phyloP scores from a whole-genome alignment of 2,329 filamentous ascomycete genomes.

The Teratosphaeria zuluensis region DNA sequence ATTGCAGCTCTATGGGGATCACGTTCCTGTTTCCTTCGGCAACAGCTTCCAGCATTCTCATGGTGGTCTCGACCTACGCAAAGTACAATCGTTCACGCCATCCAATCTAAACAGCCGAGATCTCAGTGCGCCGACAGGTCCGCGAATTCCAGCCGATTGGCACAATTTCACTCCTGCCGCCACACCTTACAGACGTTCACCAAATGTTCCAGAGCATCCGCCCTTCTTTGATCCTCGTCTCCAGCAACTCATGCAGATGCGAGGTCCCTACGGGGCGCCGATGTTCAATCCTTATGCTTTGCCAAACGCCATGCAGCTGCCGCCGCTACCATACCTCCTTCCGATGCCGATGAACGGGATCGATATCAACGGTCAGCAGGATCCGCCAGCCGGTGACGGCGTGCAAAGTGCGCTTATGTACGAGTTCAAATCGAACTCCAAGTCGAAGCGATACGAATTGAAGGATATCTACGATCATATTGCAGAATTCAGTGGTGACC shows the following conservation, averaged over 20 bases:
- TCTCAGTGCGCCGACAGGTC: not conserved
- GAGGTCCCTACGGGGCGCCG: slow-evolving; percentile 20
- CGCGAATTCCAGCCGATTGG: not conserved
- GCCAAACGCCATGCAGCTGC: slow-evolving; percentile 26
- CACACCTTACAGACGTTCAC: not conserved
- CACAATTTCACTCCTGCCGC: slow-evolving; percentile 2
- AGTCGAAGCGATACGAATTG: slow-evolving; percentile 67
- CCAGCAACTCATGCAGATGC: slow-evolving; percentile 23
- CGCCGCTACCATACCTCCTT: slow-evolving; percentile 22
- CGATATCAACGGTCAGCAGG: slow-evolving; percentile 29
- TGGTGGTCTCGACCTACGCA: not conserved
- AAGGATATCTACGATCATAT: slow-evolving; percentile 82
- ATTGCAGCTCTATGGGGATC: not conserved
- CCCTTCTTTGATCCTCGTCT: slow-evolving; percentile 28
- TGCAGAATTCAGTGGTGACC: slow-evolving; percentile 91
- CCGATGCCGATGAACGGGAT: slow-evolving; percentile 27
- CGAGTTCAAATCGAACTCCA: slow-evolving; percentile 67
- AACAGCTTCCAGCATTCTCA: not conserved
- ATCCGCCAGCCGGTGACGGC: slow-evolving; percentile 50
- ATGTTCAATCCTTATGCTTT: slow-evolving; percentile 27
- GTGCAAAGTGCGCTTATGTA: slow-evolving; percentile 65
- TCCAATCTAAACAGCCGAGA: not conserved
- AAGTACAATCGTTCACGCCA: not conserved
- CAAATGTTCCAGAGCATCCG: slow-evolving; percentile 11
- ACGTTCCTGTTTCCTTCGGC: not conserved